Base-by-base conservation (phyloP, 1,139 yeast species). In the Yamadazyma jaroonii region DNA sequence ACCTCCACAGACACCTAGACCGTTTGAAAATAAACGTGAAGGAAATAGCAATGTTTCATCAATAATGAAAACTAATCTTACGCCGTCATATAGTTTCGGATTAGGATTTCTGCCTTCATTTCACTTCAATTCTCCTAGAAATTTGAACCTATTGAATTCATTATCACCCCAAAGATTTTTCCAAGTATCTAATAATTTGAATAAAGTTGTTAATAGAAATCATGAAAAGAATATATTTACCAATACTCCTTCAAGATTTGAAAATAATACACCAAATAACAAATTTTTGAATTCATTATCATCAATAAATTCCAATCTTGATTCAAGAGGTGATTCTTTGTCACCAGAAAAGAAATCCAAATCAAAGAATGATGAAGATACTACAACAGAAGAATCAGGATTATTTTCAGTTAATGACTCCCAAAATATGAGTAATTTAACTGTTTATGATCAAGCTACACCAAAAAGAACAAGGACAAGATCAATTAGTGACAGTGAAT, bases 31-130 rank as follows among this genome's bases (percentile, higher is more conserved):
- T 27, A 35, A 27, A 35, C 25, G 22, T 9, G 38, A 30, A 7
- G 29, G 31, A 3, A 29, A 13, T 23, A 29, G 32, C 12, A 27
- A 13, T 15, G 25, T 35, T 17, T 35, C 37, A 12, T 29, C 37
- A 9, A 30, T 25, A 6, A 21, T 35, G 25, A 35, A 29, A 13
- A 3, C 23, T 13, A 31, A 24, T 21, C 31, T 31, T 22, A 38
- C 41, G 25, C 41, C 41, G 22, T 35, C 70, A 6, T 67, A 64
- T 47, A 57, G 67, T 27, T 67, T 69, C 46, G 72, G 74, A 5
- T 47, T 69, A 25, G 67, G 65, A 31, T 67, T 69, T 43, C 72
- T 65, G 71, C 75, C 76, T 3, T 63, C 72, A 6, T 67, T 69
- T 48, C 65, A 60, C 34, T 64, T 69, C 46, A 57, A 61, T 37